Evolutionary conservation across 768 basidiomycete genomes (phyloP), one percentile per base, ranked within the genome.

Genomic region (Termitomyces sp.): DNA sequence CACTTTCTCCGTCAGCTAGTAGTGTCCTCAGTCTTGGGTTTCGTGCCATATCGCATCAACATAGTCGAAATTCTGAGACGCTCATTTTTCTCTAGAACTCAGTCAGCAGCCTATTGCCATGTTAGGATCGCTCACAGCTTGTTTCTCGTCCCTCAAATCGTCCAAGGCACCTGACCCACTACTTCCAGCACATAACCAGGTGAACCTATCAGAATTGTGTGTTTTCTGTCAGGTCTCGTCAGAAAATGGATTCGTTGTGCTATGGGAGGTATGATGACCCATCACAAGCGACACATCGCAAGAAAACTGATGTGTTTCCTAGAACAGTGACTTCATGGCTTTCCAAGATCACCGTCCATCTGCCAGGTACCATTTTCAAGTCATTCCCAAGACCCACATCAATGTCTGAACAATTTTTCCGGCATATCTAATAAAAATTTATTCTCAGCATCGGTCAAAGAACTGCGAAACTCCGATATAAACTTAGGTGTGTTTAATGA

Each of bases 311-410:
- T n/a, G 0, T 36, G 15, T 51, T 57, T 3, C 11, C 15, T 32
- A 86, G 84, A 80, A 84, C 60, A 70, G 75, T 1, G 65, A 66
- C 4, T 84, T 84, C 60, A 59, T 86, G 11, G 84, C 82, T 4
- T 86, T 86, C 56, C 69, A 74, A 50, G 85, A 86, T 64, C 71
- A 71, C 50, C 74, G 66, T n/a, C 84, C 86, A 5, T 80, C 83
- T 1, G 74, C 80, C 50, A 63, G 68, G 57, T 73, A 82, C 45
- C 86, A 86, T 64, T 73, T 83, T 42, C 79, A 79, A 57, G 62
- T 87, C 46, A 76, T 84, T 32, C 83, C 85, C 4, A 85, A 78
- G 64, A 62, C 38, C 5, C 86, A 87, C 62, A 81, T 85, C 7
- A 68, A 60, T 31, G 77, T 69, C 25, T 29, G 40, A 57, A 14